phyloP scores from a whole-genome alignment of 257 asterid genomes.

The Solanum clarkiae region DNA sequence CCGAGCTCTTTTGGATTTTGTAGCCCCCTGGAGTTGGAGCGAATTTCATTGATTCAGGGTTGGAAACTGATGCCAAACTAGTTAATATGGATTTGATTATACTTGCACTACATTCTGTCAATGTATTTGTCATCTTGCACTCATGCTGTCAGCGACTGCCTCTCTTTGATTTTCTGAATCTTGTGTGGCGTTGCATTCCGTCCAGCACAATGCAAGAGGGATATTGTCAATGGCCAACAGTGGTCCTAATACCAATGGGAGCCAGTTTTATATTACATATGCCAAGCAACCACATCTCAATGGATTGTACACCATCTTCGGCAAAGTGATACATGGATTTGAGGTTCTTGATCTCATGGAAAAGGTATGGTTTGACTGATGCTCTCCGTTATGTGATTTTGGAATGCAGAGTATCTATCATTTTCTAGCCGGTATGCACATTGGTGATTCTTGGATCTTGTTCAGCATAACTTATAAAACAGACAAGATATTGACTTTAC shows the following conservation, averaged over 20 bases:
- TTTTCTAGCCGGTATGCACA: neutral
- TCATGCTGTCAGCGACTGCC: neutral
- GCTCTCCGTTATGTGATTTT: neutral
- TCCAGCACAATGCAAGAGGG: constrained; percentile 98
- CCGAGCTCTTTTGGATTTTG: neutral
- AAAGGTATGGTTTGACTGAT: constrained; percentile 37
- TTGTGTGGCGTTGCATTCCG: neutral
- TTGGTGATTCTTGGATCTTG: neutral
- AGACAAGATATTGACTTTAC: neutral
- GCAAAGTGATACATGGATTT: constrained; percentile 91
- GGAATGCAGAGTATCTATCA: neutral
- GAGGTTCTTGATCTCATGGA: constrained; percentile 98
- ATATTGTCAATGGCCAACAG: constrained; percentile 89
- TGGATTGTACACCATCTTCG: constrained; percentile 81
- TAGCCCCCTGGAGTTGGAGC: neutral
- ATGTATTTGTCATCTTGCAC: neutral
- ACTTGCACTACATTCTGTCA: neutral
- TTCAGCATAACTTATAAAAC: neutral
- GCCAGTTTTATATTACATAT: constrained; percentile 81
- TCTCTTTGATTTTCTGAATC: neutral
- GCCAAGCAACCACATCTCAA: constrained; percentile 93
- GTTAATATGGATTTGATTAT: neutral
- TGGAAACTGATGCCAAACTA: neutral
- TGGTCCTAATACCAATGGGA: constrained; percentile 94
- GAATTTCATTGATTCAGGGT: neutral